Evolutionary conservation across 208 protist genomes (phyloP), one percentile per base, ranked within the genome.

Genomic region (Leishmania lainsoni): DNA sequence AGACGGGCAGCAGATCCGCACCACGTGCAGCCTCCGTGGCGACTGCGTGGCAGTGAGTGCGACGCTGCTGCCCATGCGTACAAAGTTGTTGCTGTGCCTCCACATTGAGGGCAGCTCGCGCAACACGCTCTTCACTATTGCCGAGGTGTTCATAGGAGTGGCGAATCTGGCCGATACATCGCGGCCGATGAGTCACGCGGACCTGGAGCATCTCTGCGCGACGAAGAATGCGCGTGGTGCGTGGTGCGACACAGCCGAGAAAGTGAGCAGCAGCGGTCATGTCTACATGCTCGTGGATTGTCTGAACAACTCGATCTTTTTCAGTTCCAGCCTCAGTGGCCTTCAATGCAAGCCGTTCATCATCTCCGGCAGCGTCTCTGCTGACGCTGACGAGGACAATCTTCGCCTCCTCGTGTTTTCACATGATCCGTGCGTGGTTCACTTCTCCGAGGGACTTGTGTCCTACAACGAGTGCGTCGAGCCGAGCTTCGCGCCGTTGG

Each of bases 91-190:
- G 35, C 16, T 97, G 48, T 87, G 87, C 54, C 71, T 94, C 68
- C 86, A 68, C 75, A 84, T 92, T 74, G 75, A 78, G 20, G 81
- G 87, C 65, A 52, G 63, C 61, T 63, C 80, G 26, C 79, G 79
- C 35, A 85, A 86, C 74, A 79, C 59, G 1, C 81, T 87, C 59
- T 85, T 90, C 35, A 83, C 83, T 8, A 86, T 89, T 75, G 65
- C 87, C 32, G 86, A 87, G 32, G 79, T 96, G 49, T 98, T 97
- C 87, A 65, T 98, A 12, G 95, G 95, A 32, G 85, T 97, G 45
- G 94, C 93, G 5, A 94, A 87, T 42, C 73, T 90, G 52, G 42
- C 85, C n/a, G 86, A 90, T 58, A 77, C 81, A 20, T 74, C 79
- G 45, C 87, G 80, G 72, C 77, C 84, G n/a, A 80, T 90, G 49